Base-by-base conservation (phyloP, 2,329 filamentous ascomycete species). In the Davidsoniella virescens region DNA sequence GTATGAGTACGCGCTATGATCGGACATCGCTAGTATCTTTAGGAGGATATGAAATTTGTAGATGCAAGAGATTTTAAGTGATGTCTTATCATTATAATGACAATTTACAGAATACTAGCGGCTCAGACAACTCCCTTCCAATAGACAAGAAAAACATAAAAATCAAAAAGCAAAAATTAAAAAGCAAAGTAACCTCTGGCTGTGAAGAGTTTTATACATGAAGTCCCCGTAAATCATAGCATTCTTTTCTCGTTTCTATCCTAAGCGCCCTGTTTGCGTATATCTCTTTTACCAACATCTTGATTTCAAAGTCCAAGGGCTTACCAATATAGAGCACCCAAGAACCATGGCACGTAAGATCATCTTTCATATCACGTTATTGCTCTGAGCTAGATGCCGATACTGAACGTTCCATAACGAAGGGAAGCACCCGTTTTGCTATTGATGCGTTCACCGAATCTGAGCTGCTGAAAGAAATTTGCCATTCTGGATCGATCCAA, bases 401-500 rank as follows among this genome's bases (percentile, higher is more conserved):
- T 17, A 51, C 43, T 4, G 37, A 45, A 17, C 43, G 17, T 18
- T 46, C 36, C 10, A 47, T 38, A 5, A 51, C 44, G 16, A 51
- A 47, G 14, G 43, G 37, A 18, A 45, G 44, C 36, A 47, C 37
- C 12, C 37, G 43, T n/a, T 40, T 46, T 12, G 23, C 14, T 33
- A 33, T 33, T 33, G 26, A 33, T 8, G 26, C 9, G 26, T 33
- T n/a, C 40, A 43, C 40, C 40, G 40, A 43, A 8, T 33, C 26
- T 17, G 47, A 49, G 39, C 29, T 42, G 17, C 26, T 49, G n/a
- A 23, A 25, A 14, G 47, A 44, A 7, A 18, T 40, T 14, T 23
- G 16, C 47, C 60, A 60, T 20, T 59, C 58, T 25, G 60, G 60
- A n/a, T 64, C 63, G 1, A 67, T 56, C 69, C 69, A 72, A 9